Percentiles rank a stretch among this genome's conserved stretches.
Conservation (phyloP, 2,329 filamentous ascomycete species). For the Talaromyces sp. region DNA sequence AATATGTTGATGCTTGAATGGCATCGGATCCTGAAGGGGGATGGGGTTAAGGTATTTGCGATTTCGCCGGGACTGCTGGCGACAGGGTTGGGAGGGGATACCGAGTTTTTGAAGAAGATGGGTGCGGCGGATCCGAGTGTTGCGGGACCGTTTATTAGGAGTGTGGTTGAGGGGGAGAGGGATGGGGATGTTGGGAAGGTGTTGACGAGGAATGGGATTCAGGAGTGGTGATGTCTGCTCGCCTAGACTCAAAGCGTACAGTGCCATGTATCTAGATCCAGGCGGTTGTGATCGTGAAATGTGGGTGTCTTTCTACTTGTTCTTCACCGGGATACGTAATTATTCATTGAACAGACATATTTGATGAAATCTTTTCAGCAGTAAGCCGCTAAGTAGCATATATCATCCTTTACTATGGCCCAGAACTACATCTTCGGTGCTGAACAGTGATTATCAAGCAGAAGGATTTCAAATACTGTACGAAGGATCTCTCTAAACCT, state of each 20-base stretch:
- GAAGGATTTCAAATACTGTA: not conserved
- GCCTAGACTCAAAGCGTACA: too few species aligned
- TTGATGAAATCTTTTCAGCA: not conserved
- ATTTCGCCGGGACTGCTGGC: conserved; percentile 53
- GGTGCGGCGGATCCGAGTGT: conserved; percentile 30
- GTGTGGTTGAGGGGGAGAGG: conserved; percentile 43
- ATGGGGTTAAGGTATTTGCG: conserved; percentile 53
- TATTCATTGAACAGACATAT: not conserved
- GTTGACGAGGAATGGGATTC: conserved; percentile 26
- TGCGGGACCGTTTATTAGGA: conserved; percentile 37
- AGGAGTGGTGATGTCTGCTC: not conserved
- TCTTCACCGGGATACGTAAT: not conserved
- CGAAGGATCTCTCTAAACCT: not conserved
- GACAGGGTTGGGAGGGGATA: conserved; percentile 46
- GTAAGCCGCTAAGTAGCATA: not conserved
- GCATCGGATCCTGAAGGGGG: conserved; percentile 44
- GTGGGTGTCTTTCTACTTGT: not conserved
- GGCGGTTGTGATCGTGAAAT: not conserved
- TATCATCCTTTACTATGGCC: not conserved
- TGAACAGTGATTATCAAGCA: not conserved
- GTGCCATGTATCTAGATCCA: not conserved
- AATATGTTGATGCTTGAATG: conserved; percentile 54
- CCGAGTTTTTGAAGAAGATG: conserved; percentile 25
- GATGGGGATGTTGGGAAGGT: conserved; percentile 45
- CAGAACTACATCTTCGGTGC: not conserved